Evolutionary conservation across 2,329 filamentous ascomycete species (phyloP), one percentile per base, ranked within the genome.

Genomic region (Aaosphaeria pasadenensis): DNA sequence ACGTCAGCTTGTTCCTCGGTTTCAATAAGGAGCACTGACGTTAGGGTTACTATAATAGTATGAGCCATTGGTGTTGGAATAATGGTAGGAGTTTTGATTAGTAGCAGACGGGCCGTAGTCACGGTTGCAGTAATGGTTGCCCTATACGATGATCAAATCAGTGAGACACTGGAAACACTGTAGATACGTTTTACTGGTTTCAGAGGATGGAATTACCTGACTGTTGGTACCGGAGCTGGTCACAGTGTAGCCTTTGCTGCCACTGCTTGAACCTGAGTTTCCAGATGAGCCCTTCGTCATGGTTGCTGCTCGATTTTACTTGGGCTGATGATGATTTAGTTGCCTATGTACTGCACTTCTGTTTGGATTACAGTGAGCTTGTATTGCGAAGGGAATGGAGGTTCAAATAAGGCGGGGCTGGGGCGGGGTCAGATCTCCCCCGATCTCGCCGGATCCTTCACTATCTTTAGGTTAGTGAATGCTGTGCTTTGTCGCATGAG

Each of bases 221-320:
- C 64, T 67, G 54, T 72, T 73, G 47, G 69, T 74, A 52, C 75
- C 70, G 28, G 57, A 64, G 65, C 71, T 72, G 42, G 53, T 70
- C 43, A 49, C 41, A 29, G 66, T 67, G 60, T 76, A 77, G 48
- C 54, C 57, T 48, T 52, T 51, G 64, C 48, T 36, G 6, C 7
- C 13, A 17, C 39, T 31, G 32, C 33, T 35, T 24, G 45, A 49
- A 28, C 44, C 45, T 39, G 45, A 39, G 39, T 41, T 31, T n/a
- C 44, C 40, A 24, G 55, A 51, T 17, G 45, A 51, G 6, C 40
- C 47, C 30, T 50, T 50, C 6, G 48, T 39, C 48, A 51, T 51
- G 39, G 28, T 46, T 11, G 43, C 39, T 24, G 17, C 17, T 24
- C 17, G 17, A 24, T 24, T 24, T 24, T 24, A 24, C 17, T 24